Base-by-base conservation (phyloP, 2,329 filamentous ascomycete species). In the Colletotrichum noveboracense region DNA sequence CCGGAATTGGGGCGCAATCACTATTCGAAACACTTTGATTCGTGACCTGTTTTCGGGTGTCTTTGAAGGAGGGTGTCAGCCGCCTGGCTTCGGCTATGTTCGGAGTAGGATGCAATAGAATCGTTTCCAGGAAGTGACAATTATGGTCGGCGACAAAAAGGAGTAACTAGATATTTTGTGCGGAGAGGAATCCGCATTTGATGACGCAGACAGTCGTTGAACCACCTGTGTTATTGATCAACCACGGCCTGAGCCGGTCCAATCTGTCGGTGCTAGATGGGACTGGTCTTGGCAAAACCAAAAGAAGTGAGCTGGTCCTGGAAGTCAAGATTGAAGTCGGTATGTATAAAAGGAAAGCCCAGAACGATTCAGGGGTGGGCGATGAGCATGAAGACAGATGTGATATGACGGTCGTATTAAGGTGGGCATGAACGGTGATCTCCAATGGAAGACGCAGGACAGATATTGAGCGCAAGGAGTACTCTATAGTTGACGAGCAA, bases 341-440 rank as follows among this genome's bases (percentile, higher is more conserved):
- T 28, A 30, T 43, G 38, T 52, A 21, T 52, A 38, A 52, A 18
- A 34, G 21, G 55, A 52, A 14, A 28, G 36, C 6, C 60, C 58
- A 43, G 67, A 36, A 28, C 56, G 24, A 38, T 18, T 60, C 13
- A 69, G 38, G 58, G 38, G 21, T 52, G 3, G 21, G 30, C 21
- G 38, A 65, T 18, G 36, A 60, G 73, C 69, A 68, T 67, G 62
- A 73, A 75, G 43, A 36, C 61, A 43, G 26, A 21, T 58, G 34
- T 65, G 32, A 68, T 75, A 75, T 75, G 58, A 75, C 58, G 58
- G 70, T 26, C 64, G 58, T 73, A 26, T 43, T 36, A 73, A 75
- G 64, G 48, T 69, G 64, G 61, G 56, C 60, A 28, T 10, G 30
- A 64, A 21, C 18, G 26, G 64, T 38, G 58, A 48, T 70, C 43